Conservation (phyloP, 2,329 filamentous ascomycete genomes). For the Botrytis medusae region DNA sequence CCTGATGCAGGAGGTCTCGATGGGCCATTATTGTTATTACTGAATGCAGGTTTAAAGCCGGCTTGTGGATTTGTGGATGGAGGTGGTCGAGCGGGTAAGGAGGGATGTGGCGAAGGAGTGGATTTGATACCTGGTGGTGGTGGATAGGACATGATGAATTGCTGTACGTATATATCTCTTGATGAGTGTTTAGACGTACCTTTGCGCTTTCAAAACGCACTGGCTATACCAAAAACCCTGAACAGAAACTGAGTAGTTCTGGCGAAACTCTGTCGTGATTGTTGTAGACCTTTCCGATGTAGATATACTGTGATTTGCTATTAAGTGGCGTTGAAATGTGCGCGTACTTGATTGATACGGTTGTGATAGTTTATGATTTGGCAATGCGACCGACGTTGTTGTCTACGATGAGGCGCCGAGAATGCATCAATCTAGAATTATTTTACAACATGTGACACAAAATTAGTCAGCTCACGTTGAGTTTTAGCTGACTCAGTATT, state of each 20-base stretch:
- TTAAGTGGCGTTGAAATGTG: neutral
- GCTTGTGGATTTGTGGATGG: conserved; percentile 45
- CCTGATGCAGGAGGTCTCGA: conserved; percentile 27
- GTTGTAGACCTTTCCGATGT: neutral
- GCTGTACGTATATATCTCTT: conserved; percentile 37
- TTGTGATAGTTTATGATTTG: neutral
- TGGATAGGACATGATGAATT: conserved; percentile 81
- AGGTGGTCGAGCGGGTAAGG: conserved; percentile 77
- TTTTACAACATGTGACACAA: neutral
- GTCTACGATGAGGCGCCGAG: neutral
- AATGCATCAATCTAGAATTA: conserved; percentile 1
- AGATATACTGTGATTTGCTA: neutral
- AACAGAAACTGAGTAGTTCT: neutral
- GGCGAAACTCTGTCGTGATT: neutral
- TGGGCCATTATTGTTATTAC: conserved; percentile 29
- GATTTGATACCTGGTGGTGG: conserved; percentile 72
- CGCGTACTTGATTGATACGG: neutral
- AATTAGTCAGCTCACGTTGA: neutral
- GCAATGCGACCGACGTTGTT: neutral
- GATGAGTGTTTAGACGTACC: conserved; percentile 41
- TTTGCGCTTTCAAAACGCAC: conserved; percentile 38
- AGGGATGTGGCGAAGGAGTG: conserved; percentile 52
- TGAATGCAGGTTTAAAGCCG: conserved; percentile 32
- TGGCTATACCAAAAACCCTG: conserved; percentile 12
- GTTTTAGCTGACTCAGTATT: neutral